Evolutionary conservation across 805 yeast genomes (phyloP).

Genomic region (Allodekkera sacchari): DNA sequence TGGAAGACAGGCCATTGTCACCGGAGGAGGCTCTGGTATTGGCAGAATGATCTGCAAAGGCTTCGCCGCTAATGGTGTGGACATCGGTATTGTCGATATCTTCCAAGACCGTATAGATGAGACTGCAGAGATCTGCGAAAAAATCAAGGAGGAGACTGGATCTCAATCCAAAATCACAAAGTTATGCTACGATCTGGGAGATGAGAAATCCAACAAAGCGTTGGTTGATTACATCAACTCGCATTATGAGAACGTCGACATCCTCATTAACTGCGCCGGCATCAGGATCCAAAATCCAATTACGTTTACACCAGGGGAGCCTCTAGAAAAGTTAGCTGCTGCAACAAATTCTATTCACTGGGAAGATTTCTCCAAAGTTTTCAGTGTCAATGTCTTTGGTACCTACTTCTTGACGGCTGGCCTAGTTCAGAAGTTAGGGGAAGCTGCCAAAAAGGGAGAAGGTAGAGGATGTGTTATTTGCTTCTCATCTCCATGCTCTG

Average conservation of each 20-base stretch:
- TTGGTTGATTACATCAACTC: slow-evolving; percentile 12
- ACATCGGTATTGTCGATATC: slow-evolving; percentile 15
- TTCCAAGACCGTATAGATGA: slow-evolving; percentile 15
- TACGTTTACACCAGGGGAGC: slow-evolving; percentile 13
- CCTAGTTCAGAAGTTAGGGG: slow-evolving; percentile 14
- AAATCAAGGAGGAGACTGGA: slow-evolving; percentile 10
- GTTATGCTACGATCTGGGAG: slow-evolving; percentile 15
- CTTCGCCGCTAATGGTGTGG: slow-evolving; percentile 14
- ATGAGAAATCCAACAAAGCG: slow-evolving; percentile 12
- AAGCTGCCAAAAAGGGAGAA: slow-evolving; percentile 15
- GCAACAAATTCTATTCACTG: slow-evolving; percentile 15
- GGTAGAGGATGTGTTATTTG: slow-evolving; percentile 16
- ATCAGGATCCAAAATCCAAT: slow-evolving; percentile 14
- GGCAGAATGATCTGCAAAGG: slow-evolving; percentile 16
- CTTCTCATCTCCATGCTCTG: slow-evolving; percentile 17
- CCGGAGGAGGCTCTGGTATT: slow-evolving; percentile 19
- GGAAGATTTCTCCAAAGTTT: slow-evolving; percentile 14
- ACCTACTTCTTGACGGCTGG: slow-evolving; percentile 19
- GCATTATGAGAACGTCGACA: slow-evolving; percentile 13
- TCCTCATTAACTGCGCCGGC: slow-evolving; percentile 17
- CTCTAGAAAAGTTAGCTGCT: slow-evolving; percentile 12
- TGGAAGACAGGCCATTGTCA: slow-evolving; percentile 17
- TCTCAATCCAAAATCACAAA: slow-evolving; percentile 11
- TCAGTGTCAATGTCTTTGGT: slow-evolving; percentile 18
- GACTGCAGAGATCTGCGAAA: slow-evolving; percentile 8